Evolutionary conservation across 768 basidiomycete species (phyloP), one percentile per base, ranked within the genome.

Genomic region (Aureoboletus auriporus): DNA sequence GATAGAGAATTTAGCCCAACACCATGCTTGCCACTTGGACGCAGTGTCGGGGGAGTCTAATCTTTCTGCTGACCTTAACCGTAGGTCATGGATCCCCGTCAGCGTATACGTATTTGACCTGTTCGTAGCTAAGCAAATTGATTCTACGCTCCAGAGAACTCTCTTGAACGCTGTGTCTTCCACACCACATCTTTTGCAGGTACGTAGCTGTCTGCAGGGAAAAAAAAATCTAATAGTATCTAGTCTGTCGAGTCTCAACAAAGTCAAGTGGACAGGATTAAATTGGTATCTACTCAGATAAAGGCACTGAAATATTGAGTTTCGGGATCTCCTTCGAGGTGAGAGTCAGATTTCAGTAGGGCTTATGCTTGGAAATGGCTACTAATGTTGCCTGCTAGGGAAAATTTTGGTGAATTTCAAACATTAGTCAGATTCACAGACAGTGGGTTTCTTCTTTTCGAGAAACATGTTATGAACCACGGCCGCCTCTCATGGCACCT

Each of bases 111-210:
- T 11, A 40, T 16, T 33, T 54, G 31, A 59, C 40, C 6, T 35
- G 39, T 43, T 13, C 17, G 39, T 47, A 67, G 61, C 29, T 6
- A 48, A 39, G 31, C 57, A 62, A 57, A 34, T 61, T 46, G 60
- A 60, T 42, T 40, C 46, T 10, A 51, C 58, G 20, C 46, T 60
- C 7, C 57, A 60, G 43, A 63, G 67, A 10, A 58, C 59, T 0
- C 50, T 71, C 23, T 46, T 47, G n/a, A 66, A 71, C 49, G 64
- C 75, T 4, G 57, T 67, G 30, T 69, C 76, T 5, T 50, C 78
- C 37, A 69, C 70, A 3, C 69, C 79, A 30, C 75, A 78, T 51
- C 63, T 84, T 13, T 69, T 70, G 26, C 81, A 84, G 69, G 83
- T 80, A 47, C 10, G 71, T 1, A 27, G 10, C 5, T 39, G 23